Evolutionary conservation across 768 basidiomycete genomes (phyloP), one percentile per base, ranked within the genome.

Genomic region (Cystobasidium onofrii): DNA sequence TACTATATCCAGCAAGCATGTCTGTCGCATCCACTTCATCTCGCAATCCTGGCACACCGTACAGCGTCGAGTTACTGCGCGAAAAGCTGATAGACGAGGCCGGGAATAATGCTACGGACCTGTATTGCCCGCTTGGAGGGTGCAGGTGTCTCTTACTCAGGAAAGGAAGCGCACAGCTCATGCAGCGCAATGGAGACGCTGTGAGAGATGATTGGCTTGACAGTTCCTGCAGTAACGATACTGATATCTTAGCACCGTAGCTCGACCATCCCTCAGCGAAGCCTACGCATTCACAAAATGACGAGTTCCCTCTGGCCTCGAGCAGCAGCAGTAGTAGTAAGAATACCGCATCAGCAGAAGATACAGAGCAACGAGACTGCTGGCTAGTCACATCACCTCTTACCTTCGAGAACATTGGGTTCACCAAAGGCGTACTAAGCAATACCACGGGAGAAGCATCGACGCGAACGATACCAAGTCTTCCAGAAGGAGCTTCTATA

Each of bases 371-470:
- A n/a, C 69, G 61, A 31, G 64, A 63, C 20, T 33, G 29, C 43
- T 65, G 60, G 60, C 66, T 73, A 12, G 72, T 73, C 9, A 44
- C 72, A 34, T 73, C 72, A 29, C 64, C 72, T 3, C 27, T 73
- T 9, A 73, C 72, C 12, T 73, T 73, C 41, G 72, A 73, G 64
- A 73, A 73, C 44, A 64, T 73, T 6, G 72, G 72, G 4, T 73
- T 73, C 63, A 64, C 72, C 34, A 73, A 73, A 33, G 72, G 64
- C 15, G 72, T 73, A 10, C 23, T 52, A 10, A n/a, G 18, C 70
- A 41, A 41, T 25, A 15, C 23, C 55, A 41, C 12, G 27, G 15
- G 33, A 9, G 27, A 33, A 25, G 52, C 70, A 12, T 25, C 52
- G 3, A 29, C n/a, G 17, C 34, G 25, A 15, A 17, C 29, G 6